phyloP scores from a whole-genome alignment of 192 early-diverging fungal species.

The Backusella luteola region DNA sequence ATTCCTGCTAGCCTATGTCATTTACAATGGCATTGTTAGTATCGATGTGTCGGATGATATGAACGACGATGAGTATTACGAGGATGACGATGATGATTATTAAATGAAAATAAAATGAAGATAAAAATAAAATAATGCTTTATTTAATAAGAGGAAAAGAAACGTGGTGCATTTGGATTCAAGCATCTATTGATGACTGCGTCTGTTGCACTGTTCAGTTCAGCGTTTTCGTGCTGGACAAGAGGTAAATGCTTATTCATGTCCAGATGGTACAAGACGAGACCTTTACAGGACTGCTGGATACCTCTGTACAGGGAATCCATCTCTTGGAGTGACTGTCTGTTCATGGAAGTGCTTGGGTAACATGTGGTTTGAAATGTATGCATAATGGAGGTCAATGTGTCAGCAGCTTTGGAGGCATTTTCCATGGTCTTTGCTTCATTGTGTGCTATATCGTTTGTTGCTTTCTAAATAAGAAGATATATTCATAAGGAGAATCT shows the following conservation, averaged over 20 bases:
- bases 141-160: neutral
- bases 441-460: neutral
- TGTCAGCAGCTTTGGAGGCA: neutral
- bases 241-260: neutral
- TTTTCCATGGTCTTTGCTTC: neutral
- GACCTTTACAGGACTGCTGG: neutral
- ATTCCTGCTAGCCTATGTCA: conserved; percentile 50
- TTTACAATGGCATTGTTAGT: conserved; percentile 60
- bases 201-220: neutral
- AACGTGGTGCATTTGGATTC: neutral
- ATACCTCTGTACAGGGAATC: neutral
- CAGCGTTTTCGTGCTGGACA: neutral
- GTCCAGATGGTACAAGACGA: neutral
- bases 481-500: no score
- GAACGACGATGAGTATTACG: conserved; percentile 39
- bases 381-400: neutral
- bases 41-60: conserved; percentile 45
- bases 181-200: neutral
- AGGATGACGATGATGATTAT: conserved; percentile 32
- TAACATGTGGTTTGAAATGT: neutral
- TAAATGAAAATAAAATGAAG: neutral
- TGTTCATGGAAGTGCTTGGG: neutral
- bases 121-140: neutral
- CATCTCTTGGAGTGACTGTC: neutral
- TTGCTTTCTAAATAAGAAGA: neutral